Base-by-base conservation (phyloP, 495 filamentous ascomycete genomes). In the Aspergillus sclerotioniger region DNA sequence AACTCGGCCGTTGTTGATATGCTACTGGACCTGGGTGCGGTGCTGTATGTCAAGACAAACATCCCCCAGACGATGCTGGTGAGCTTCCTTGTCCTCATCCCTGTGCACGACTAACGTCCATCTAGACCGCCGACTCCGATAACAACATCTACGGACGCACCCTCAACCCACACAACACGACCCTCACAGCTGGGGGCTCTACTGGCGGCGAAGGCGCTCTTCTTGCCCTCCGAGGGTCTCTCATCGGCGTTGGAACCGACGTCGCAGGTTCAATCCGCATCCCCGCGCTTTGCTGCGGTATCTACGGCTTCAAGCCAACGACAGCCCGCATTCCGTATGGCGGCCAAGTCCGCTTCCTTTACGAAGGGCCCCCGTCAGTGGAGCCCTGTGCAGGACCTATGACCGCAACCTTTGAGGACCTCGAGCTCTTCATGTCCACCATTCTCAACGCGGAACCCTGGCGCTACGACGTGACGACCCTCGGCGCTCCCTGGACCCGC, bases 191-290 rank as follows among this genome's bases (percentile, higher is more conserved):
- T 10, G 86, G 86, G 6, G 87, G 86, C 0, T 81, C 76, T 25
- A 82, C 79, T 6, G 85, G 86, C 10, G 87, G 87, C 31, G 87
- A 90, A 66, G 84, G 78, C 1, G 84, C 86, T 0, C 69, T 90
- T 15, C 49, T 86, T 5, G 83, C 77, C 1, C 64, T 85, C 15
- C 70, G 80, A 10, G 86, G 86, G 7, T 81, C 76, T 9, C 70
- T 80, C 48, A 69, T 89, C 1, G 87, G 87, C 1, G 79, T 90
- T 29, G 87, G 86, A 1, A 85, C 82, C 0, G 87, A 90, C 59
- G 82, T 89, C 62, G 87, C 71, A 20, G 85, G 85, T 1, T 86
- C 81, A 0, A 84, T 89, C 52, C 75, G 85, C 0, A 76, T 74
- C 20, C 88, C 88, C 1, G 84, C 87, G 0, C 78, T 82, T 6